Conservation (phyloP, 164 flowering plant genomes). For the Vitis rotundifolia region DNA sequence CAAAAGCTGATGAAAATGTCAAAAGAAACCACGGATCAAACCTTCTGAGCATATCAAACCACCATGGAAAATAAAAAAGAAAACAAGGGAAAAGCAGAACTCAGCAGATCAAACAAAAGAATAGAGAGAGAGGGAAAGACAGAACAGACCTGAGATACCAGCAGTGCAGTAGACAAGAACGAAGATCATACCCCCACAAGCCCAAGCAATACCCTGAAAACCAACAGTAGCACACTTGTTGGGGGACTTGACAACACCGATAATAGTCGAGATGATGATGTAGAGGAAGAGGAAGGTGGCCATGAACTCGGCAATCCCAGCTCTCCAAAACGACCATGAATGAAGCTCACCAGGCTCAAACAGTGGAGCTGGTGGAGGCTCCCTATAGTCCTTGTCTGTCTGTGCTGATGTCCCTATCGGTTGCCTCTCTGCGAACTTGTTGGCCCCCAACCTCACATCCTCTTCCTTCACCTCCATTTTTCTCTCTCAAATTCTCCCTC, state of each 20-base stretch:
- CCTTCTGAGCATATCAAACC: no score
- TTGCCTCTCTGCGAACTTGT: conserved; percentile 63
- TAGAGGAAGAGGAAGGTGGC: conserved; percentile 65
- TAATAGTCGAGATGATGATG: conserved; percentile 59
- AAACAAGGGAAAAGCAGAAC: no score
- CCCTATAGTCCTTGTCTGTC: conserved; percentile 61
- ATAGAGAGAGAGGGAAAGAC: conserved; percentile 1
- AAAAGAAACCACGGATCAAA: no score
- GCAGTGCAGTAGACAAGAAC: conserved; percentile 74
- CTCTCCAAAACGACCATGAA: conserved; percentile 67
- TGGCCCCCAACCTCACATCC: conserved; percentile 62
- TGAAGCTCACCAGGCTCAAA: conserved; percentile 55
- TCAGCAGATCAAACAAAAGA: no score
- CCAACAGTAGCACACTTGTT: conserved; percentile 59
- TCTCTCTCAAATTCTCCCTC: conserved; percentile 1
- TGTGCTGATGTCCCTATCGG: conserved; percentile 62
- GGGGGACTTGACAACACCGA: conserved; percentile 41
- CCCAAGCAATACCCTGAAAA: conserved; percentile 70
- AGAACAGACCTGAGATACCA: conserved; percentile 60
- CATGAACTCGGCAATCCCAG: conserved; percentile 62
- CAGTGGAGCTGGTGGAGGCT: conserved; percentile 58
- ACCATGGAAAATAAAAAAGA: no score
- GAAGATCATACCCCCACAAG: conserved; percentile 71
- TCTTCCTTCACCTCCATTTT: conserved; percentile 58
- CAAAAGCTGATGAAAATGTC: no score